These are phyloP conservation scores for Xylaria multiplex DNA, from an alignment of 2,329 filamentous ascomycete species.

Conservation along the genomic window DNA sequence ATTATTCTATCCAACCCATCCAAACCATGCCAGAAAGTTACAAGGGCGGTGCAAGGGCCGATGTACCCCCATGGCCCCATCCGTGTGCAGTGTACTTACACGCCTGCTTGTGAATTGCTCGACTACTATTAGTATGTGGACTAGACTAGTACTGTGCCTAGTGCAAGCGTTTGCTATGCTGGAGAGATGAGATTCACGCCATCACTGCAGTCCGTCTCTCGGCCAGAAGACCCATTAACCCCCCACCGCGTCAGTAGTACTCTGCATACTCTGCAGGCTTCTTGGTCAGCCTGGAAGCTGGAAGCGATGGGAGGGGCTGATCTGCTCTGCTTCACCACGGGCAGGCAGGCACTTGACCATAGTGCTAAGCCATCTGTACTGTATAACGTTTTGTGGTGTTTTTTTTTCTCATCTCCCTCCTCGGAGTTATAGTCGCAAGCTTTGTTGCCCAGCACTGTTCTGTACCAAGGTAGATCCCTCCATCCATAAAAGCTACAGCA, in stretches of 20 bases:
- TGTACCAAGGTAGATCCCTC: constrained; percentile 18
- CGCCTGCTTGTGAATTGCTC: neutral
- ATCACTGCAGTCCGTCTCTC: constrained; percentile 44
- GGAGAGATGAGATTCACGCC: constrained; percentile 24
- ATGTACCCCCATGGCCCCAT: constrained; percentile 25
- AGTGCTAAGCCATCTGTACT: neutral
- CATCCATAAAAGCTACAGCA: constrained; percentile 51
- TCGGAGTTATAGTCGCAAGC: constrained; percentile 35
- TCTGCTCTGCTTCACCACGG: constrained; percentile 41
- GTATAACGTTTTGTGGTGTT: constrained; percentile 17
- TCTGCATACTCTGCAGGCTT: constrained; percentile 27
- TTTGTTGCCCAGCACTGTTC: constrained; percentile 25
- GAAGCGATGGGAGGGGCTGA: constrained; percentile 43
- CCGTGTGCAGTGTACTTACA: constrained; percentile 12
- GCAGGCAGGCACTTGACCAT: too few relatives aligned
- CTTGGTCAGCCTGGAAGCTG: constrained; percentile 35
- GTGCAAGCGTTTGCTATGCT: constrained; percentile 9
- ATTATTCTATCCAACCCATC: constrained; percentile 1
- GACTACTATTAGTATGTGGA: neutral
- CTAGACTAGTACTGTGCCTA: too few relatives aligned
- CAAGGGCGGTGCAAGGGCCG: constrained; percentile 4
- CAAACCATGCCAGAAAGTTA: constrained; percentile 13
- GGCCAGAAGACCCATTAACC: constrained; percentile 42
- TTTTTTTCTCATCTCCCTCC: constrained; percentile 38
- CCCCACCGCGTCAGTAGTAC: constrained; percentile 36